Conservation (phyloP, 2,329 filamentous ascomycete species). For the Phyllosticta citrichinensis region DNA sequence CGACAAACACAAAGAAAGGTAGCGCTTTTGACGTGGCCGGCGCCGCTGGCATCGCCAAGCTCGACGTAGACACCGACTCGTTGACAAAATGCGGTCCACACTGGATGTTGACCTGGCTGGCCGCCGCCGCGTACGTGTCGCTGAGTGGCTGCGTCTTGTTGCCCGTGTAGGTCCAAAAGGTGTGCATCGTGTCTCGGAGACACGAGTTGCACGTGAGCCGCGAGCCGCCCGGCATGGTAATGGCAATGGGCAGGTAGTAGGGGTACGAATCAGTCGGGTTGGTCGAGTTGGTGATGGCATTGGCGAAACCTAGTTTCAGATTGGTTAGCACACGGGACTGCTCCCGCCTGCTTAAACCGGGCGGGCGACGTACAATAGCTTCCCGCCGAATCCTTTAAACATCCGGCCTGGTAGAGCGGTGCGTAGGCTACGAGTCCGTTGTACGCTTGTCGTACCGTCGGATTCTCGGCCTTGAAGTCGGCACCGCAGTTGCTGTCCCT, state of each 20-base stretch:
- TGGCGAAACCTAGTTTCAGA: conserved; percentile 50
- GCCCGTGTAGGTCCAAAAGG: conserved; percentile 61
- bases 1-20: not conserved
- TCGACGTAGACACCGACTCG: conserved; percentile 35
- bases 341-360: not conserved
- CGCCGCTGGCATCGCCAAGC: conserved; percentile 14
- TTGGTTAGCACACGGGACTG: not conserved
- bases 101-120: conserved; percentile 58
- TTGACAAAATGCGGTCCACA: conserved; percentile 49
- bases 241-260: conserved; percentile 78
- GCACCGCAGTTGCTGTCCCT: conserved; percentile 54
- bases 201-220: conserved; percentile 68
- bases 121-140: conserved; percentile 59
- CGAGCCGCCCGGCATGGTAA: conserved; percentile 54
- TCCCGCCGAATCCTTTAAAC: conserved; percentile 57
- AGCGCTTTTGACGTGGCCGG: not conserved
- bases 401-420: conserved; percentile 69
- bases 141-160: conserved; percentile 58
- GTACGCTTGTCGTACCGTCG: conserved; percentile 63
- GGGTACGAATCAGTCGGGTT: conserved; percentile 61
- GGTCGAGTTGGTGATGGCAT: conserved; percentile 67
- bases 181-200: conserved; percentile 67
- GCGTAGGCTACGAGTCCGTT: conserved; percentile 67
- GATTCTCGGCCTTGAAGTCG: conserved; percentile 60
- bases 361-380: conserved; percentile 50